Base-by-base conservation (phyloP, 441 rosid genomes). In the Aleurites moluccanus region DNA sequence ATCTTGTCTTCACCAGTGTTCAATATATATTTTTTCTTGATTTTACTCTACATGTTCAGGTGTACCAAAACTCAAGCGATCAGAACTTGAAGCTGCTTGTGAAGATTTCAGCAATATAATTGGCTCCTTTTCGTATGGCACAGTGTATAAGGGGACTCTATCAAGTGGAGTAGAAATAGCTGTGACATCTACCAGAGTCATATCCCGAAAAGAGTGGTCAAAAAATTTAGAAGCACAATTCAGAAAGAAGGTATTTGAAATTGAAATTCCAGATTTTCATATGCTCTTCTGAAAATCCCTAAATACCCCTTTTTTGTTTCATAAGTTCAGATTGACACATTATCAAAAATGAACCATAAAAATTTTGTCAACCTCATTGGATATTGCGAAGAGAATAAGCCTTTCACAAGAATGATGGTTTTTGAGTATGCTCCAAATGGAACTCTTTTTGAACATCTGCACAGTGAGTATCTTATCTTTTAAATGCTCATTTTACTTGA, bases 81-180 rank as follows among this genome's bases (percentile, higher is more conserved):
- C 90, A 57, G 99, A 95, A 81, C 92, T 95, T 70, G 91, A 85
- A 85, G 94, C 91, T 60, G 99, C 98, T 28, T 93, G 99, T 70
- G 99, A 95, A 83, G 99, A 93, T 80, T 95, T 95, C 78, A 95
- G 98, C 76, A 95, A 95, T 77, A 87, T 95, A 79, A 90, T 95
- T 33, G 99, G 93, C 52, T 74, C 85, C 62, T 88, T 88, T 75
- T 82, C 88, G 7, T 88, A 84, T 55, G 93, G 95, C 28, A 84
- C 88, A 4, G 87, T 91, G 35, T 95, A 91, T 65, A 95, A 95
- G 75, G 99, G 98, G 3, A 95, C 97, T 75, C 79, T 93, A 28
- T 90, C 99, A 1, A 95, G 90, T 76, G 98, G 97, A 38, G 91
- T 86, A 80, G 99, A 95, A 83, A 88, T 95, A 44, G 97, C 97